Conservation (phyloP, 192 early-diverging fungal species). For the Coemansia sp. region DNA sequence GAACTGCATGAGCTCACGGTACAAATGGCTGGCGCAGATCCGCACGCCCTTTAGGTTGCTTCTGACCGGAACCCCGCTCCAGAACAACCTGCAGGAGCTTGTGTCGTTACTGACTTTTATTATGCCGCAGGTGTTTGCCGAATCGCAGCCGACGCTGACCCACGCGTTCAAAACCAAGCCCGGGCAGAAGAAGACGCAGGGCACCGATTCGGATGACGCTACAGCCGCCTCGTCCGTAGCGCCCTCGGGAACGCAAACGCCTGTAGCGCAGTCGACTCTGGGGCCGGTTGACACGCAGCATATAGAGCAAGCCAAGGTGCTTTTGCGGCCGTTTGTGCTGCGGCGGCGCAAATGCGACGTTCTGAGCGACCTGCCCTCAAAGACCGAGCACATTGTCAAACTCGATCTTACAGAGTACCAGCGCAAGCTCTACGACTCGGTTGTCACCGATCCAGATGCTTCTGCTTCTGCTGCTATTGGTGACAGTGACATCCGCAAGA, state of each 20-base stretch:
- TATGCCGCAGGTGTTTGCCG: conserved; percentile 73
- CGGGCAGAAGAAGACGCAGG: conserved; percentile 6
- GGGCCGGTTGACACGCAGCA: conserved; percentile 57
- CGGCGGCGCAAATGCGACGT: conserved; percentile 77
- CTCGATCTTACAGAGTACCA: conserved; percentile 57
- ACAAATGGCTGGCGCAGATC: conserved; percentile 72
- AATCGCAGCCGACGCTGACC: conserved; percentile 48
- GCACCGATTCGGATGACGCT: conserved; percentile 38
- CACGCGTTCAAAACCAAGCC: conserved; percentile 49
- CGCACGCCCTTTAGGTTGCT: conserved; percentile 63
- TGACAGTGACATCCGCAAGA: conserved; percentile 16
- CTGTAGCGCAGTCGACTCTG: conserved; percentile 9
- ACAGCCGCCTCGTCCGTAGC: conserved; percentile 21
- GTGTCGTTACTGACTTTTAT: conserved; percentile 83
- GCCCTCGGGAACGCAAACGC: conserved; percentile 40
- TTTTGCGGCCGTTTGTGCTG: conserved; percentile 88
- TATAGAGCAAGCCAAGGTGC: conserved; percentile 72
- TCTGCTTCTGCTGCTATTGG: neutral
- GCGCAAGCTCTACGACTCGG: conserved; percentile 55
- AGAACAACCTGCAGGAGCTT: conserved; percentile 90
- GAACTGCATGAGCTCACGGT: conserved; percentile 76
- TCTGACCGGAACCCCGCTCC: conserved; percentile 81
- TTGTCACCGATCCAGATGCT: conserved; percentile 32
- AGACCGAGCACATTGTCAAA: conserved; percentile 56
- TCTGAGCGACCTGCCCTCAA: conserved; percentile 63